Percentiles rank a stretch among this genome's conserved stretches.
Conservation (phyloP, 2,329 filamentous ascomycete species). For the Albifimbria verrucaria region DNA sequence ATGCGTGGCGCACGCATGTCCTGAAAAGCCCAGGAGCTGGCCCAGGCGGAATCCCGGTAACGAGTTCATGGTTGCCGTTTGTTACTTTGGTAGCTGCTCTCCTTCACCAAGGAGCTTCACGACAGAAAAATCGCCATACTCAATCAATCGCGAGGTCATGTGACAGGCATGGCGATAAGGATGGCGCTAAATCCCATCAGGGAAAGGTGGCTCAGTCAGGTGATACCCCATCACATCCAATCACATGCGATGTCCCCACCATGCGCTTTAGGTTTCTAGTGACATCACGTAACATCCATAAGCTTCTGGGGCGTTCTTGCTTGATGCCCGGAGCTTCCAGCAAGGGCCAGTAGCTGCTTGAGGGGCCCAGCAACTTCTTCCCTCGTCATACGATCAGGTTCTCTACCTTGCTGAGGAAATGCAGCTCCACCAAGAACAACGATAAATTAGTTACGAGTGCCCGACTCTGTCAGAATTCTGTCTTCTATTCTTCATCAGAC, state of each 20-base stretch:
- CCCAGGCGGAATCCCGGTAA: constrained; percentile 30
- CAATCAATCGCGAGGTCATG: constrained; percentile 16
- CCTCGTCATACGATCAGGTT: constrained; percentile 8
- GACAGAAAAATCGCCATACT: constrained; percentile 13
- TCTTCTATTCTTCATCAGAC: neutral
- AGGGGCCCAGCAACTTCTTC: constrained; percentile 18
- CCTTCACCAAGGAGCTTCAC: neutral
- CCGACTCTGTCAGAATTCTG: neutral
- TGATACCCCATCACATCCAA: constrained; percentile 4
- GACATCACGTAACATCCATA: constrained; percentile 30
- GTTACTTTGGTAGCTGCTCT: constrained; percentile 12
- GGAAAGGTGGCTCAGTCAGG: neutral
- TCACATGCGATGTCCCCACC: constrained; percentile 19
- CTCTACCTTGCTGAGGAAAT: neutral
- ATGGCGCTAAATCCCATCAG: neutral
- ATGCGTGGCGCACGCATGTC: constrained; percentile 38
- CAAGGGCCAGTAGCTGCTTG: constrained; percentile 5
- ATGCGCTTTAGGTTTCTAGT: constrained; percentile 15
- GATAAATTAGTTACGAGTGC: neutral
- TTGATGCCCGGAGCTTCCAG: constrained; percentile 19
- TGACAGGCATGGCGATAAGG: constrained; percentile 7
- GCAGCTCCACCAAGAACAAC: neutral
- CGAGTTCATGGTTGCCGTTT: constrained; percentile 33
- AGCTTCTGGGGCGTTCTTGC: constrained; percentile 28
- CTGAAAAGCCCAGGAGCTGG: constrained; percentile 39